Percentiles rank a stretch among this genome's conserved stretches.
Conservation (phyloP, 495 filamentous ascomycete species). For the Trichodelitschia bisporula region DNA sequence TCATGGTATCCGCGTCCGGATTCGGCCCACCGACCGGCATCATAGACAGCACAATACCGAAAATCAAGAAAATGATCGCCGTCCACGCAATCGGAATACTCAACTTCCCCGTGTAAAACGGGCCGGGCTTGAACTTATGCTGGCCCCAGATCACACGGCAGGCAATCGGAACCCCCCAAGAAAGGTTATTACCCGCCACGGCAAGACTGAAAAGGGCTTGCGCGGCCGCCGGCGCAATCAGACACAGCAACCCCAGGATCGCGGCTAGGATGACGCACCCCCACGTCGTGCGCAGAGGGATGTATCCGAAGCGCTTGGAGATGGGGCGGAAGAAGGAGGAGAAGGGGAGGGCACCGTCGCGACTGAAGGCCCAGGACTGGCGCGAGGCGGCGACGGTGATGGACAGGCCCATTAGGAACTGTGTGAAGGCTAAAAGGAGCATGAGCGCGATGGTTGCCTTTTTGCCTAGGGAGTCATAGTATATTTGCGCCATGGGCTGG, state of each 20-base stretch:
- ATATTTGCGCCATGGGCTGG: constrained; percentile 31
- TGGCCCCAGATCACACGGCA: constrained; percentile 36
- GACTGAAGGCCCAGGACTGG: constrained; percentile 35
- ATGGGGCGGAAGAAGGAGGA: constrained; percentile 34
- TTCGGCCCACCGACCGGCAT: constrained; percentile 31
- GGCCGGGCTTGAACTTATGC: constrained; percentile 33
- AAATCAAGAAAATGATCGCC: constrained; percentile 28
- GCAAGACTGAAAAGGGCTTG: constrained; percentile 36
- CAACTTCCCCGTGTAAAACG: constrained; percentile 31
- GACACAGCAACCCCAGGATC: constrained; percentile 30
- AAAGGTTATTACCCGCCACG: constrained; percentile 34
- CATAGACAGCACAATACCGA: constrained; percentile 31
- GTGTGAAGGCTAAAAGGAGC: constrained; percentile 27
- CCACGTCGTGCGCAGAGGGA: constrained; percentile 37
- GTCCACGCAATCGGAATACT: constrained; percentile 27
- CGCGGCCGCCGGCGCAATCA: constrained; percentile 33
- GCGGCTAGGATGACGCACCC: constrained; percentile 26
- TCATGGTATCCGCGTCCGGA: constrained; percentile 31
- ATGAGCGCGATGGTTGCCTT: constrained; percentile 28
- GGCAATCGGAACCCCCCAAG: constrained; percentile 39
- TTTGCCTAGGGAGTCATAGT: constrained; percentile 29
- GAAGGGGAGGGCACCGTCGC: constrained; percentile 35
- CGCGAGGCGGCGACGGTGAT: constrained; percentile 30
- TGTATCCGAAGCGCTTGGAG: constrained; percentile 29
- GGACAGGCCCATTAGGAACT: constrained; percentile 28